phyloP scores from a whole-genome alignment of 2,329 filamentous ascomycete genomes.

The Aspergillus versicolor region DNA sequence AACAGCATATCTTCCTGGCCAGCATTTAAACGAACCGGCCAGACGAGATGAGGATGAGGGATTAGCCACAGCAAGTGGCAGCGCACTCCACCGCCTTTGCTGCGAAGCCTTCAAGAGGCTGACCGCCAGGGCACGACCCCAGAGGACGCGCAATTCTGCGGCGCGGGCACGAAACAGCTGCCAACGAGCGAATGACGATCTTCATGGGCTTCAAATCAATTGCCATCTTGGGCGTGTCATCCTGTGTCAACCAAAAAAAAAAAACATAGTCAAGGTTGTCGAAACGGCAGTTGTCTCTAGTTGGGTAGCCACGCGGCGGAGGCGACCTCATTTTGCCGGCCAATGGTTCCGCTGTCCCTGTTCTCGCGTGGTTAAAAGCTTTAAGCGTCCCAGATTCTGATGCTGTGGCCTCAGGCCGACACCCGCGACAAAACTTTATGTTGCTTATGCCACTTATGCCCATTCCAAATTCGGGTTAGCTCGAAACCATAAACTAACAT shows the following conservation, averaged over 20 bases:
- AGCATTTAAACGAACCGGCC: neutral
- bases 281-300: neutral
- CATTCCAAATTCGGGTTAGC: neutral
- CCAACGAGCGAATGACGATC: neutral
- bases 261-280: too few relatives aligned
- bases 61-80: neutral
- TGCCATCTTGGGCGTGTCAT: neutral
- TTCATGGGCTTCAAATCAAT: neutral
- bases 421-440: neutral
- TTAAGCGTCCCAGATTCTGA: too few relatives aligned
- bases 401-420: too few relatives aligned
- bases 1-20: conserved; percentile 2
- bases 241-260: neutral
- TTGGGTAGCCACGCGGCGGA: neutral
- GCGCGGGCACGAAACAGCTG: neutral
- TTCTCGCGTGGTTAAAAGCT: neutral
- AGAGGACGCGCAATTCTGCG: conserved; percentile 2
- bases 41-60: neutral
- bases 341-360: neutral
- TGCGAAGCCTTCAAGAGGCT: neutral
- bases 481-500: neutral
- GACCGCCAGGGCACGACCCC: neutral
- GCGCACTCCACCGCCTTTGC: neutral
- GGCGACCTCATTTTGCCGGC: neutral
- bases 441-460: neutral